phyloP scores from a whole-genome alignment of 2,329 filamentous ascomycete species.

The Monascus ruber region DNA sequence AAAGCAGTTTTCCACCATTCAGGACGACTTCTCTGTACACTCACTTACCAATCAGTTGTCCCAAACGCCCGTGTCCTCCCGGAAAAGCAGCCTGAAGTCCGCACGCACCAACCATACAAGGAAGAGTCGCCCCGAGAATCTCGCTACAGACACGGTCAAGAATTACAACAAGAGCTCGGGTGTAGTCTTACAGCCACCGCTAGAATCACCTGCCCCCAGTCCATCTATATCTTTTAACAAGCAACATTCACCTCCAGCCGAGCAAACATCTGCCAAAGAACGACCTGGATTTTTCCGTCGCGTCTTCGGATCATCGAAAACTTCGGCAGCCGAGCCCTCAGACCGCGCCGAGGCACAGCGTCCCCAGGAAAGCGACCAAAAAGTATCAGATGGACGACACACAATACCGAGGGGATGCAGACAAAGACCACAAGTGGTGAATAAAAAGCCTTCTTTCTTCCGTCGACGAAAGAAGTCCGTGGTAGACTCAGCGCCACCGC shows the following conservation, averaged over 20 bases:
- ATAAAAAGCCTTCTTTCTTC: constrained; percentile 93
- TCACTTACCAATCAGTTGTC: constrained; percentile 13
- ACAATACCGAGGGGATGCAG: constrained; percentile 18
- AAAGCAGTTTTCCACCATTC: constrained; percentile 32
- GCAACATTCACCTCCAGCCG: constrained; percentile 28
- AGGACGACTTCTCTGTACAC: constrained; percentile 16
- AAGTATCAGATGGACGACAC: constrained; percentile 14
- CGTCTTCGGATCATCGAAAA: constrained; percentile 70
- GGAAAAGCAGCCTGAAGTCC: constrained; percentile 34
- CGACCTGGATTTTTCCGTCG: constrained; percentile 84
- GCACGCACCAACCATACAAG: constrained; percentile 25
- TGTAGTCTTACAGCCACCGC: constrained; percentile 30
- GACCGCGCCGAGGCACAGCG: constrained; percentile 12
- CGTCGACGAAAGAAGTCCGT: constrained; percentile 84
- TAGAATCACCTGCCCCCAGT: constrained; percentile 42
- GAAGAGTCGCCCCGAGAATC: constrained; percentile 28
- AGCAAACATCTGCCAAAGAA: constrained; percentile 47
- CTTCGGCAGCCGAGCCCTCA: constrained; percentile 19
- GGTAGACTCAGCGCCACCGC: constrained; percentile 54
- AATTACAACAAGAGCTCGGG: constrained; percentile 15
- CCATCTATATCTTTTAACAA: constrained; percentile 44
- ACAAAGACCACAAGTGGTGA: constrained; percentile 45
- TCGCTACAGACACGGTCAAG: constrained; percentile 25
- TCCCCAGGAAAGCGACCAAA: constrained; percentile 13
- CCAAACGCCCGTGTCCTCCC: constrained; percentile 23